Evolutionary conservation across 176 grass and related monocot species (phyloP).

Genomic region (Oryza nivara): DNA sequence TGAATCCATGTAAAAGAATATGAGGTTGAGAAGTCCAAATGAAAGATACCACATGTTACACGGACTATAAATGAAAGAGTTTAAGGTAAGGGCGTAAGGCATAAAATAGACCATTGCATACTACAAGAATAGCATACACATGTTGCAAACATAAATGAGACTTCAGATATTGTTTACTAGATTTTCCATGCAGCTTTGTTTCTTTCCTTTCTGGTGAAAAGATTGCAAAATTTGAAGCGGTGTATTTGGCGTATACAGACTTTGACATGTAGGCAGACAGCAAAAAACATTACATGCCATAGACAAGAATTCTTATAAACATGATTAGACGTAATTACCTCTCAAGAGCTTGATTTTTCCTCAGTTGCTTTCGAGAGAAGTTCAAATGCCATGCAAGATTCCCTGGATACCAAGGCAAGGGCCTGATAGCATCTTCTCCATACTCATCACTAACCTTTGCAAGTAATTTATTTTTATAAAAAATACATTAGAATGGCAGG

Average conservation of each 20-base stretch:
- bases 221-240: not conserved
- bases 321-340: constrained; percentile 54
- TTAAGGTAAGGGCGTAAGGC: constrained; percentile 10
- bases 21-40: constrained; percentile 10
- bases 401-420: constrained; percentile 86
- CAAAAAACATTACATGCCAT: not conserved
- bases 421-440: constrained; percentile 70
- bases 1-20: not conserved
- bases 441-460: constrained; percentile 69
- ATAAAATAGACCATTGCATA: constrained; percentile 22
- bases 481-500: not conserved
- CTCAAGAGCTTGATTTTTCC: constrained; percentile 85
- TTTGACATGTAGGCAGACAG: constrained; percentile 10
- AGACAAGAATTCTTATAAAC: constrained; percentile 28
- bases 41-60: not conserved
- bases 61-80: not conserved
- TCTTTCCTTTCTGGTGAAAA: not conserved
- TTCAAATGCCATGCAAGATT: constrained; percentile 98
- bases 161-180: constrained; percentile 3
- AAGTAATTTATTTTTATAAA: constrained; percentile 22
- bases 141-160: not conserved
- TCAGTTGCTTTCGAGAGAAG: constrained; percentile 87
- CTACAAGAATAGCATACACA: not conserved
- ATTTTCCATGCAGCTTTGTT: constrained; percentile 1
- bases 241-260: not conserved